Conservation (phyloP, 1,284 basidiomycete species). For the Termitomyces sp. region DNA sequence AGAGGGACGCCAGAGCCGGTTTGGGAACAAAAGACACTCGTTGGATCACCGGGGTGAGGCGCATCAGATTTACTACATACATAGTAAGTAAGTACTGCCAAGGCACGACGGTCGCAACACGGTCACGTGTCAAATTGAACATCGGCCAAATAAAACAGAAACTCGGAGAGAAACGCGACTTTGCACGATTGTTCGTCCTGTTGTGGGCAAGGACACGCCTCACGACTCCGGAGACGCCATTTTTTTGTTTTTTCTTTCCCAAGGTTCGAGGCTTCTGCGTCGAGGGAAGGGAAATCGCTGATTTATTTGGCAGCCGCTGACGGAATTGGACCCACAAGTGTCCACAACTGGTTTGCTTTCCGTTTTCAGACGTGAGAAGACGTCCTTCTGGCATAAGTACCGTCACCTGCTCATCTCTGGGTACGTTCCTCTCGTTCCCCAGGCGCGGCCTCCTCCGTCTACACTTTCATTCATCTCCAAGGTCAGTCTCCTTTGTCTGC, state of each 20-base stretch:
- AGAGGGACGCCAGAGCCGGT: conserved; percentile 4
- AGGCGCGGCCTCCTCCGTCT: conserved; percentile 71
- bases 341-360: conserved; percentile 37
- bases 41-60: background rate
- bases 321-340: conserved; percentile 39
- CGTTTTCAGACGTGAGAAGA: conserved; percentile 39
- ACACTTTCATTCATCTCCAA: conserved; percentile 52
- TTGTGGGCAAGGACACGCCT: conserved; percentile 11
- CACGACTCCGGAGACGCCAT: conserved; percentile 18
- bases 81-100: too few relatives aligned
- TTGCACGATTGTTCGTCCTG: conserved; percentile 13
- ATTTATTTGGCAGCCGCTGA: conserved; percentile 30
- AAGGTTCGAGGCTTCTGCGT: conserved; percentile 18
- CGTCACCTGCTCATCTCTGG: conserved; percentile 20
- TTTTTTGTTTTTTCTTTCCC: conserved; percentile 23
- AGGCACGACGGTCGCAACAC: conserved; percentile 25
- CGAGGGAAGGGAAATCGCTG: conserved; percentile 16
- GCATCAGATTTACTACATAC: conserved; percentile 15
- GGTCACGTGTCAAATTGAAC: conserved; percentile 43
- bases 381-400: conserved; percentile 14
- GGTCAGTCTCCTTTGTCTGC: conserved; percentile 33
- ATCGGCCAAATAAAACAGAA: conserved; percentile 31
- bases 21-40: conserved; percentile 8
- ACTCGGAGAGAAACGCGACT: conserved; percentile 13
- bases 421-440: conserved; percentile 22